phyloP scores from a whole-genome alignment of 176 grass and related monocot genomes.

The Luzula sylvatica region DNA sequence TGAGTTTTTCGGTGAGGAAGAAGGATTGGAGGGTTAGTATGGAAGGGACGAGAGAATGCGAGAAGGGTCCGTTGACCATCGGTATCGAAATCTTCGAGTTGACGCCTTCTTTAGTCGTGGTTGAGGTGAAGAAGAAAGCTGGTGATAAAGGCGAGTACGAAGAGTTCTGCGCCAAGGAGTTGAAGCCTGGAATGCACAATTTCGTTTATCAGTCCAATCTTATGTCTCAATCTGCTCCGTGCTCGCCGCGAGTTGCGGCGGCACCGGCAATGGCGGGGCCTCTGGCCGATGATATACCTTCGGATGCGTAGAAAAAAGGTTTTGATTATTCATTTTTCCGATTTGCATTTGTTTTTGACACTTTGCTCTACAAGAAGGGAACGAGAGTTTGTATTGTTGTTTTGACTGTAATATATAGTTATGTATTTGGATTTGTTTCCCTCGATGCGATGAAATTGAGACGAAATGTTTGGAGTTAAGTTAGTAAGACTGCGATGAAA shows the following conservation, averaged over 20 bases:
- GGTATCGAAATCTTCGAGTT: constrained; percentile 89
- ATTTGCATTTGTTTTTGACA: constrained; percentile 5
- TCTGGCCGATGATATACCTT: constrained; percentile 31
- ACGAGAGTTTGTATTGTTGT: constrained; percentile 16
- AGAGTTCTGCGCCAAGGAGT: constrained; percentile 69
- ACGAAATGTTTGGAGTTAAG: constrained; percentile 6
- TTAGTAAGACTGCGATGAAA: no score
- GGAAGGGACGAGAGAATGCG: constrained; percentile 85
- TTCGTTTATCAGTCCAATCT: constrained; percentile 36
- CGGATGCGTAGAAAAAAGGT: constrained; percentile 42
- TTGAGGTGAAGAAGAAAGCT: constrained; percentile 94
- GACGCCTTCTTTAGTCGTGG: constrained; percentile 66
- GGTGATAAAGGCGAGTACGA: constrained; percentile 80
- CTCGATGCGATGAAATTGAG: no score
- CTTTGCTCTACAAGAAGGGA: constrained; percentile 17
- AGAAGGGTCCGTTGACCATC: constrained; percentile 80
- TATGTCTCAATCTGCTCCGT: constrained; percentile 14
- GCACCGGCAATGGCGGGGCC: neutral
- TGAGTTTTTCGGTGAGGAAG: constrained; percentile 56
- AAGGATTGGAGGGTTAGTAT: constrained; percentile 84
- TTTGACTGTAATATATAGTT: neutral
- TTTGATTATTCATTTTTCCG: neutral
- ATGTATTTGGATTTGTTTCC: constrained; percentile 10
- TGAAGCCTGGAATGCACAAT: constrained; percentile 83
- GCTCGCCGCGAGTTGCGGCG: neutral